Evolutionary conservation across 176 grass and related monocot species (phyloP), one percentile per base, ranked within the genome.

Genomic region (Oryza punctata): DNA sequence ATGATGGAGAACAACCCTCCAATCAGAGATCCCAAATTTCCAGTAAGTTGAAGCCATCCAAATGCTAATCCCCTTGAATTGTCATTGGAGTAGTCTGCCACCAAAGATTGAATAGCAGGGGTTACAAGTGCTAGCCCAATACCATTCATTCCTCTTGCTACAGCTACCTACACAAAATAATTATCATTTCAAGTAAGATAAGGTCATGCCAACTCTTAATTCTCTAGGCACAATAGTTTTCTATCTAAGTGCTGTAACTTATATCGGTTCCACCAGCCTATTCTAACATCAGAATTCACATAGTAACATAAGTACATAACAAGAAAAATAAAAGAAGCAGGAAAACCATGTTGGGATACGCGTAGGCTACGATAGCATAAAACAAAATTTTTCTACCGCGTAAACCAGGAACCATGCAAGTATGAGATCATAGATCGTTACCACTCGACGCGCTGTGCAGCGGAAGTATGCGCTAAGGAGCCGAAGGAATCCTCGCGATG

Each of bases 11-110:
- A 76, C 28, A 76, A 24, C 10, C 78, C 44, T 50, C 65, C 78
- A 5, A 80, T 66, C 5, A 69, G 44, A 68, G 44, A 33, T n/a
- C 27, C 78, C 18, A 47, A 69, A 45, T 68, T 69, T 45, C 63
- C 65, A n/a, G 46, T 81, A 29, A 57, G 78, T 23, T 66, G 78
- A 46, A 79, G 63, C 72, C 47, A 76, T 32, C 73, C 73, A 76
- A 76, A 76, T 76, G 49, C 49, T 13, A 29, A 76, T 30, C 49
- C 73, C 19, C 73, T 49, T 37, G 73, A 33, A 76, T n/a, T 76
- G 73, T 52, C 73, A 76, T 76, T 49, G 0, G 49, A 23, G 46
- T 76, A 60, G 73, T 76, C 73, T 23, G 73, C 49, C 49, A 76
- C 73, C 29, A 60, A 49, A 76, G 49, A 76, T 35, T 76, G 73